A percentile compares a stretch with the other conserved stretches of the same genome.
phyloP scores from a whole-genome alignment of 768 basidiomycete species.

The Lentinula guzmanii region DNA sequence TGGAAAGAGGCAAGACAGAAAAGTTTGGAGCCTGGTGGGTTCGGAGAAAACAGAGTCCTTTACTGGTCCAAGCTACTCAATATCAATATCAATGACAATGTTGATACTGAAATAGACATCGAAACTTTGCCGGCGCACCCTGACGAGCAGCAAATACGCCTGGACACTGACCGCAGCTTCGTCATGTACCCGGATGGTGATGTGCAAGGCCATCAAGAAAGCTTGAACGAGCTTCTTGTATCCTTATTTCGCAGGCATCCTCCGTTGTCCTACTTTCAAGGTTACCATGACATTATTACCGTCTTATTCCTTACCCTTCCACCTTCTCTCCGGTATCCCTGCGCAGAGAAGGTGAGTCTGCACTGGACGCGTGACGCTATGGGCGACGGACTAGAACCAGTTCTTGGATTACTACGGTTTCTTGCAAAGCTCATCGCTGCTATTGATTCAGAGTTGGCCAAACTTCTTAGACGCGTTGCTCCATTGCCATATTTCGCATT shows the following conservation, averaged over 20 bases:
- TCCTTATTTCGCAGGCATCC: slow-evolving; percentile 68
- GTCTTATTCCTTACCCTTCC: slow-evolving; percentile 77
- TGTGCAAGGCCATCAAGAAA: slow-evolving; percentile 35
- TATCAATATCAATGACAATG: slow-evolving; percentile 16
- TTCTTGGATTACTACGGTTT: slow-evolving; percentile 61
- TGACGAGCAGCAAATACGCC: slow-evolving; percentile 82
- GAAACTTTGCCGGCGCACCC: slow-evolving; percentile 33
- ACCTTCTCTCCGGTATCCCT: slow-evolving; percentile 45
- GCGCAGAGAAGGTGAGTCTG: slow-evolving; percentile 69
- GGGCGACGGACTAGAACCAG: slow-evolving; percentile 77
- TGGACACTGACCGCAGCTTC: slow-evolving; percentile 92
- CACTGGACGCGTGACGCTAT: slow-evolving; percentile 84
- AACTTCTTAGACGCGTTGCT: slow-evolving; percentile 63
- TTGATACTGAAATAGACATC: neutral
- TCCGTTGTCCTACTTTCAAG: slow-evolving; percentile 82
- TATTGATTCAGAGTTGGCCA: slow-evolving; percentile 64
- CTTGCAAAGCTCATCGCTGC: slow-evolving; percentile 66
- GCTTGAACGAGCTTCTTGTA: slow-evolving; percentile 69
- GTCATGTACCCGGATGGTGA: slow-evolving; percentile 88
- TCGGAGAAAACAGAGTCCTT: slow-evolving; percentile 45
- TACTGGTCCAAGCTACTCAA: slow-evolving; percentile 49
- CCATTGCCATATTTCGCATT: slow-evolving; percentile 88
- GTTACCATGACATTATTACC: slow-evolving; percentile 89
- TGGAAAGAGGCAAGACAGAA: slow-evolving; percentile 20
- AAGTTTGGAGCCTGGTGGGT: slow-evolving; percentile 58